Base-by-base conservation (phyloP, 139 green algal genomes). In the Diplosphaera chodatii region DNA sequence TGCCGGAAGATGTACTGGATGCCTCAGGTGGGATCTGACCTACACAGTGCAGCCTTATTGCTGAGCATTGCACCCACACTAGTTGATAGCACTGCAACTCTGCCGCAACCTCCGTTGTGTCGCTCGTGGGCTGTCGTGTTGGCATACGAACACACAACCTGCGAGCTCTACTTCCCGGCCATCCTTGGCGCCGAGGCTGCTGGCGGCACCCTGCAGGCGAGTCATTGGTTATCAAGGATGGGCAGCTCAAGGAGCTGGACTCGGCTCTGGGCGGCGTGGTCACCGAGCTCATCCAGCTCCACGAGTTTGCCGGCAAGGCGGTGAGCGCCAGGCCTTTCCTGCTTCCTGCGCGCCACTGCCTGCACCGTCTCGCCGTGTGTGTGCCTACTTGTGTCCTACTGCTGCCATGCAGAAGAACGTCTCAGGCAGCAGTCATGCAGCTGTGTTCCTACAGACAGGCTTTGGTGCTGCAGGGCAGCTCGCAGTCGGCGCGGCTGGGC, bases 261-360 rank as follows among this genome's bases (percentile, higher is more conserved):
- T 62, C 41, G 2, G 32, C 21, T 20, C 67, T 86, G 31, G 77
- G 69, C 4, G 84, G 82, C 15, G 77, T 79, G 4, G 27, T 96
- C 40, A 63, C 70, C 3, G 86, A 92, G 34, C 72, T 92, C 1
- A 69, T 94, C 5, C 41, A 74, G 3, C 67, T 66, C 23, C 80
- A 85, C 31, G 89, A 89, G 10, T 94, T 96, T 78, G 89, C 88
- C 67, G 90, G 82, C 27, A 91, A 89, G 72, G 33, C 78, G 78
- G 85, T 86, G 63, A 41, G 72, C n/a, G 20, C 37, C 30, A 55
- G 23, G 74, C 77, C n/a, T n/a, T 3, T 10, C 6, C 37, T 10
- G 10, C 37, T 48, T 48, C 37, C 37, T 20, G 6, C 37, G 37
- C 37, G 10, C 37, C 37, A 48, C n/a, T n/a, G n/a, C n/a, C n/a